Evolutionary conservation across 495 filamentous ascomycete species (phyloP).

Genomic region (Patellaria atrata): DNA sequence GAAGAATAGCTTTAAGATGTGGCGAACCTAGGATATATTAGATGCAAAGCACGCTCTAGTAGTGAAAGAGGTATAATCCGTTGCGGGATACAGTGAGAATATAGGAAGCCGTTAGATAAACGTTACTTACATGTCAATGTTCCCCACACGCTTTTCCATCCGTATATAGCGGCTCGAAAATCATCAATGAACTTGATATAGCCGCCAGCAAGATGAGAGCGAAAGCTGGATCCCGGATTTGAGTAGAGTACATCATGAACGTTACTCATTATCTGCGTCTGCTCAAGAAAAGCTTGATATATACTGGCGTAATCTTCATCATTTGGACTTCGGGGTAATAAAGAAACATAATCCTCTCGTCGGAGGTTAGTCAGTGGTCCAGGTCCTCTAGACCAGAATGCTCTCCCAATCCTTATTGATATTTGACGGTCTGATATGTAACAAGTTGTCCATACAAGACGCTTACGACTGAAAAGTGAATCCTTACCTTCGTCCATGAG

Average conservation of each 20-base stretch:
- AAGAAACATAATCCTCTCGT: conserved; percentile 46
- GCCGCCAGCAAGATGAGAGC: conserved; percentile 49
- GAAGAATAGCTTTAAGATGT: conserved; percentile 40
- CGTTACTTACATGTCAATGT: conserved; percentile 28
- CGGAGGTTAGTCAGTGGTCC: conserved; percentile 47
- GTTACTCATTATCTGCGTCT: conserved; percentile 53
- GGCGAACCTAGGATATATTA: conserved; percentile 36
- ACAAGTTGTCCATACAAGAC: conserved; percentile 48
- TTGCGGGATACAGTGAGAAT: background rate
- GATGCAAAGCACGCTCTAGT: conserved; percentile 1
- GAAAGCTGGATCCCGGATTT: conserved; percentile 46
- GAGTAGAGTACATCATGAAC: conserved; percentile 53
- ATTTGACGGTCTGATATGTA: conserved; percentile 53
- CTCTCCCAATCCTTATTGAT: conserved; percentile 46
- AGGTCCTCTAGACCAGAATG: conserved; percentile 51
- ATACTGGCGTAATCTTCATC: conserved; percentile 49
- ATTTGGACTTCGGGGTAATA: conserved; percentile 35
- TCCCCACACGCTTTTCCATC: conserved; percentile 51
- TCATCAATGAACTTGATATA: conserved; percentile 57
- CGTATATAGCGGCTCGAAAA: conserved; percentile 44
- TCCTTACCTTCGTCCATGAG: conserved; percentile 35
- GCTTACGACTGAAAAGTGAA: conserved; percentile 33
- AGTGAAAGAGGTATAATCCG: background rate
- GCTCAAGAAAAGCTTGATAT: conserved; percentile 47
- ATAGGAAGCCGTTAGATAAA: conserved; percentile 10